phyloP scores from a whole-genome alignment of 2,329 filamentous ascomycete genomes.

The Penicillium sumatraense region DNA sequence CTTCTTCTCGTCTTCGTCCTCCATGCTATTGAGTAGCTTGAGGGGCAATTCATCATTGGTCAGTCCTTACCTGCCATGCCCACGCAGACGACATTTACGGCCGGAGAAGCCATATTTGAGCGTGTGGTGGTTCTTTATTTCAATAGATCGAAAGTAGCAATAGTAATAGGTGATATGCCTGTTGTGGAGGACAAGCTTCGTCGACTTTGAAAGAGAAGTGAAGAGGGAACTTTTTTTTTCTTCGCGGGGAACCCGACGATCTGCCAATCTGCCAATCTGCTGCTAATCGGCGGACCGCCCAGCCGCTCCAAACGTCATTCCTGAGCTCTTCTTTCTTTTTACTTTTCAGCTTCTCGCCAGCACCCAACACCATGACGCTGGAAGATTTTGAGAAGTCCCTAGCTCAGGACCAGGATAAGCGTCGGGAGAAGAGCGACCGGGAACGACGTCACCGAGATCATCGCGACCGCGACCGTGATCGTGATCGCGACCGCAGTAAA shows the following conservation, averaged over 20 bases:
- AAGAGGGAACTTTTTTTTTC: conserved; percentile 22
- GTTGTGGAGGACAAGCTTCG: background rate
- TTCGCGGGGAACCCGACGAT: conserved; percentile 35
- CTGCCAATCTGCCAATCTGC: no score
- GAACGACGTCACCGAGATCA: conserved; percentile 38
- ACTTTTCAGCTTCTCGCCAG: conserved; percentile 6
- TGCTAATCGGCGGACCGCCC: conserved; percentile 39
- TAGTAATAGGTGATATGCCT: background rate
- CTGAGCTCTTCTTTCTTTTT: conserved; percentile 26
- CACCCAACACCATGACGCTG: conserved; percentile 55
- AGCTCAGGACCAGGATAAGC: conserved; percentile 59
- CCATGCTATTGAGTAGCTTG: conserved; percentile 1
- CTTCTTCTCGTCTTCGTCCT: no score
- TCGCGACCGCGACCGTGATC: conserved; percentile 29
- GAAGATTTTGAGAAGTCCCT: conserved; percentile 80
- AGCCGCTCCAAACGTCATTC: conserved; percentile 40
- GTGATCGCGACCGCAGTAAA: conserved; percentile 48
- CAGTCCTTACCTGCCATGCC: conserved; percentile 91
- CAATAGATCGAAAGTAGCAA: no score
- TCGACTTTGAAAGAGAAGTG: background rate
- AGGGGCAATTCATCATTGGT: conserved; percentile 10
- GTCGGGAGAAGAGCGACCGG: conserved; percentile 43
- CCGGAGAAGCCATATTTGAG: conserved; percentile 55
- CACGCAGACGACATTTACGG: conserved; percentile 86
- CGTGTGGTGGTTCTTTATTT: background rate